Conservation (phyloP, 2,329 filamentous ascomycete species). For the Epichloe glyceriae region DNA sequence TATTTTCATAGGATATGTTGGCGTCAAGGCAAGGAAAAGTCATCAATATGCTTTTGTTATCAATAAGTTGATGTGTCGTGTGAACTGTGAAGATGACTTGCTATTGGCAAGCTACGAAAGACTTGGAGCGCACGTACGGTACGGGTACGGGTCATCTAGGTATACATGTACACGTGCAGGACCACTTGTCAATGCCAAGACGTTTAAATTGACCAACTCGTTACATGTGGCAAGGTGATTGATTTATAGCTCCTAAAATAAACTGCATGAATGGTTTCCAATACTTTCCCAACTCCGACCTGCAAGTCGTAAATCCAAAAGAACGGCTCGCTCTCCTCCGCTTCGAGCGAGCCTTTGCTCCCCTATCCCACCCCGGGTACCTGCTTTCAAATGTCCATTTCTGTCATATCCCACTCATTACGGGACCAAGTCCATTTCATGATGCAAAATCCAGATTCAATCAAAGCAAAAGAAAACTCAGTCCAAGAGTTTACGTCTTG, state of each 20-base stretch:
- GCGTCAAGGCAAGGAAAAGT: conserved; percentile 5
- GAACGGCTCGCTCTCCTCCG: not conserved
- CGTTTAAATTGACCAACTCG: not conserved
- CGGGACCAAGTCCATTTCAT: not conserved
- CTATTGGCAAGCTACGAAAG: too few relatives aligned
- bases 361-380: not conserved
- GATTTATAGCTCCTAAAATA: not conserved
- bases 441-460: not conserved
- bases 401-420: not conserved
- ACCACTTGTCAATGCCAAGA: too few relatives aligned
- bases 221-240: not conserved
- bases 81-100: too few relatives aligned
- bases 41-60: not conserved
- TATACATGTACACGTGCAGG: too few relatives aligned
- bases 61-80: not conserved
- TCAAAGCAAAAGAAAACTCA: not conserved
- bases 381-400: not conserved
- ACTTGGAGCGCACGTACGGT: too few relatives aligned
- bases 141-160: too few relatives aligned
- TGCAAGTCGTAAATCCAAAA: not conserved
- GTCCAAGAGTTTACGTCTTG: not conserved
- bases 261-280: not conserved
- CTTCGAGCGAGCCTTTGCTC: not conserved
- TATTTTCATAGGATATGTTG: not conserved
- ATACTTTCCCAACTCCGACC: not conserved